phyloP scores from a whole-genome alignment of 2,329 filamentous ascomycete species.

The Coleophoma eucalyptorum region DNA sequence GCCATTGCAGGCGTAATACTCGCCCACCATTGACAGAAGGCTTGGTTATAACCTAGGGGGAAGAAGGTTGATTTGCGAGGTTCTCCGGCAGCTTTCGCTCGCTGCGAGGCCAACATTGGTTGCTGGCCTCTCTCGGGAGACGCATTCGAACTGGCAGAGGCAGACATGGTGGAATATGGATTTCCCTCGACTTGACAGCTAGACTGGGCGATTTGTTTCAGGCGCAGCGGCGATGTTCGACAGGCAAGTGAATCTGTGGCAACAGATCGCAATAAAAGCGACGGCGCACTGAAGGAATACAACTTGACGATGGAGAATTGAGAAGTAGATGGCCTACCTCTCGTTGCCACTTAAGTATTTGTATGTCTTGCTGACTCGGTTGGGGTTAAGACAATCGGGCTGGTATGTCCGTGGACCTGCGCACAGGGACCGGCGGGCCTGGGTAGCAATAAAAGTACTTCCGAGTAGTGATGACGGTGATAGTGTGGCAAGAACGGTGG shows the following conservation, averaged over 20 bases:
- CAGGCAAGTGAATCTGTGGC: constrained; percentile 21
- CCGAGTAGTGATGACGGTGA: not conserved
- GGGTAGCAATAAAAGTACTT: not conserved
- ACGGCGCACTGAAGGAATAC: constrained; percentile 25
- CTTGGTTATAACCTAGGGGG: constrained; percentile 87
- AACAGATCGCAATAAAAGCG: constrained; percentile 26
- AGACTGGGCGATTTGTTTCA: constrained; percentile 22
- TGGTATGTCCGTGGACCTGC: not conserved
- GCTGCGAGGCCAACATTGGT: constrained; percentile 42
- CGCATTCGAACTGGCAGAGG: constrained; percentile 20
- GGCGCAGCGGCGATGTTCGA: constrained; percentile 16
- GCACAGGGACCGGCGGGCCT: too few species aligned
- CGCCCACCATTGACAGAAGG: constrained; percentile 92
- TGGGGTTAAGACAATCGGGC: constrained; percentile 16
- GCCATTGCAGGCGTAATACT: constrained; percentile 77
- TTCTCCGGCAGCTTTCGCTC: constrained; percentile 31
- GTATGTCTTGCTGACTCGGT: constrained; percentile 5
- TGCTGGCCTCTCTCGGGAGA: constrained; percentile 36
- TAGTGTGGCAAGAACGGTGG: not conserved
- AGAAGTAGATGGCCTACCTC: constrained; percentile 18
- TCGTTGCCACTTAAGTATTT: constrained; percentile 9
- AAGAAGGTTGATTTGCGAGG: constrained; percentile 51
- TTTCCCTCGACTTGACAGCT: constrained; percentile 14
- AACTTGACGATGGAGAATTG: constrained; percentile 26
- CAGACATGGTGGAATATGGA: constrained; percentile 26